A percentile compares a stretch with the other conserved stretches of the same genome.
phyloP scores from a whole-genome alignment of 495 filamentous ascomycete species.

The Friedmanniomyces simplex region DNA sequence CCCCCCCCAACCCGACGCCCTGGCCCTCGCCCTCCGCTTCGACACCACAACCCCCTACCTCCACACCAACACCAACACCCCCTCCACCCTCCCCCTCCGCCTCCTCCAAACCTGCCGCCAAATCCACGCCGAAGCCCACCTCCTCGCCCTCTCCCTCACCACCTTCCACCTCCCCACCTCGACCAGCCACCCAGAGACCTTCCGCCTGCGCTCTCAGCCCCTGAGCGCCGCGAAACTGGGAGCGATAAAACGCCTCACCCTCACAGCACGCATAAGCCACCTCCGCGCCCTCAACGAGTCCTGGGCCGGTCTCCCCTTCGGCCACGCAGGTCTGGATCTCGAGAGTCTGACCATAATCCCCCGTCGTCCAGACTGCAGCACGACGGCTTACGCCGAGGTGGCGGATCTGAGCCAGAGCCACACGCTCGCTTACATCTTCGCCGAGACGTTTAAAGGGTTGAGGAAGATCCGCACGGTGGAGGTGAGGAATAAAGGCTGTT shows the following conservation, averaged over 20 bases:
- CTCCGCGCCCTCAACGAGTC: conserved; percentile 22
- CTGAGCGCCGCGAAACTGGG: conserved; percentile 1
- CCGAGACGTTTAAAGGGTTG: conserved; percentile 20
- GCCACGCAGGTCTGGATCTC: conserved; percentile 9
- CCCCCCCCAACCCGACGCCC: not conserved
- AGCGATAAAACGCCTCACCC: conserved; percentile 12
- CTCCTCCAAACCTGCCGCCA: conserved; percentile 71
- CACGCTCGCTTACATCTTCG: conserved; percentile 22
- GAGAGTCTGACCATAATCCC: conserved; percentile 17
- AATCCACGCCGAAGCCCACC: conserved; percentile 67
- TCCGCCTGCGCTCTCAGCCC: not conserved
- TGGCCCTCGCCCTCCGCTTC: not conserved
- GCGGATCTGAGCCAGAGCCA: conserved; percentile 20
- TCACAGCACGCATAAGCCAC: conserved; percentile 13
- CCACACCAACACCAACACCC: not conserved
- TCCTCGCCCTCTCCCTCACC: conserved; percentile 14
- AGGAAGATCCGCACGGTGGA: conserved; percentile 13
- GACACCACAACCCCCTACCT: not conserved
- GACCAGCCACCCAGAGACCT: not conserved
- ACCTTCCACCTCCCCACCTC: conserved; percentile 16
- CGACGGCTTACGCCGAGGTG: conserved; percentile 14
- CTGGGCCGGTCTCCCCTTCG: conserved; percentile 21
- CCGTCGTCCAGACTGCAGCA: conserved; percentile 9
- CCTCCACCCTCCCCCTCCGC: not conserved
- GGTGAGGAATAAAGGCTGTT: conserved; percentile 18